A percentile compares a stretch with the other conserved stretches of the same genome.
Conservation (phyloP, 2,329 filamentous ascomycete species). For the Exophiala phaeomuriformis region DNA sequence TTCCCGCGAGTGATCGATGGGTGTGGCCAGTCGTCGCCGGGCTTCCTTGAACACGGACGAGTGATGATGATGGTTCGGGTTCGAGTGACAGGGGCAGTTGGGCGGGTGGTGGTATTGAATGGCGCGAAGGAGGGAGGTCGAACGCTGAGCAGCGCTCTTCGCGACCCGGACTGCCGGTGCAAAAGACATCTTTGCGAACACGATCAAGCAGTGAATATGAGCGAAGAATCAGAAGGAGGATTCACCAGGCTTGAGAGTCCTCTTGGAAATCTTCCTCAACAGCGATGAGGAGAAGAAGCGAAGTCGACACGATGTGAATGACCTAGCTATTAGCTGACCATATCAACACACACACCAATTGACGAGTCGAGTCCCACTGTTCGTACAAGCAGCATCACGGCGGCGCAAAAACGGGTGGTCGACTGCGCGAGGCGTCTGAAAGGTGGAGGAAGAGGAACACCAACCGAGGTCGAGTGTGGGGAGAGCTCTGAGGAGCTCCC, state of each 20-base stretch:
- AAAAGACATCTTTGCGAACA: slow-evolving; percentile 28
- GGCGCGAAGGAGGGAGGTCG: slow-evolving; percentile 65
- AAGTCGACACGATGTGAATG: too few relatives aligned
- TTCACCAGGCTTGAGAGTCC: too few relatives aligned
- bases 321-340: too few relatives aligned
- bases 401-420: neutral
- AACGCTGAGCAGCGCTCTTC: slow-evolving; percentile 41
- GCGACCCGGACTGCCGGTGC: slow-evolving; percentile 39
- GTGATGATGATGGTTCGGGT: slow-evolving; percentile 63
- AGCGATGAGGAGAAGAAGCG: too few relatives aligned
- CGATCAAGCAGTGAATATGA: neutral
- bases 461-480: slow-evolving; percentile 12
- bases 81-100: slow-evolving; percentile 85
- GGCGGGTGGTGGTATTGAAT: slow-evolving; percentile 85
- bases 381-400: neutral
- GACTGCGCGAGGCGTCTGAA: neutral
- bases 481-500: slow-evolving; percentile 1
- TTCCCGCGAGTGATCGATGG: slow-evolving; percentile 60
- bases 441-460: slow-evolving; percentile 1
- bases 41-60: slow-evolving; percentile 47
- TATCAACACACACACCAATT: neutral
- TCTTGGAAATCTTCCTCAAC: too few relatives aligned
- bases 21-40: slow-evolving; percentile 63
- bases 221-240: neutral
- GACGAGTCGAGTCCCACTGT: neutral